Evolutionary conservation across 768 basidiomycete species (phyloP).

Genomic region (Agaricus subrufescens): DNA sequence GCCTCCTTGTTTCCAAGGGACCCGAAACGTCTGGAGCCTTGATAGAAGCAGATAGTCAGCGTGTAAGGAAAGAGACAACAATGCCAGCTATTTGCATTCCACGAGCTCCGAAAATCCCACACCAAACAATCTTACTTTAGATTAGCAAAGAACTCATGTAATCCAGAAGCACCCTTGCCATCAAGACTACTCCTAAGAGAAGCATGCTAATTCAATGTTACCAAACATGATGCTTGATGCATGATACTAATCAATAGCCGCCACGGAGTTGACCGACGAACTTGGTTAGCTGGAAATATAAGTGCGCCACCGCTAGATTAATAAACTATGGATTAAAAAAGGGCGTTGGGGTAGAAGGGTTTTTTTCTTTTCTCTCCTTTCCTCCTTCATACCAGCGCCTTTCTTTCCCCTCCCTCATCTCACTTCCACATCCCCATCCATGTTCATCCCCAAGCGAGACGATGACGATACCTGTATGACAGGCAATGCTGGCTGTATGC

Average conservation of each 20-base stretch:
- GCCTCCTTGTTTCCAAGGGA: conserved; percentile 96
- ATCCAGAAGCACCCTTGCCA: conserved; percentile 15
- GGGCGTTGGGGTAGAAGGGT: conserved; percentile 5
- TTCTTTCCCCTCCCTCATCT: neutral
- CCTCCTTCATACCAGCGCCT: neutral
- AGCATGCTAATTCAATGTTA: conserved; percentile 14
- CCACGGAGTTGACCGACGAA: conserved; percentile 19
- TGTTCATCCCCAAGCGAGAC: conserved; percentile 24
- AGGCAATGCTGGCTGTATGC: conserved; percentile 15
- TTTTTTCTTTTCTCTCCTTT: conserved; percentile 1
- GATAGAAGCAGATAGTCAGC: conserved; percentile 9
- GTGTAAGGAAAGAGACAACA: conserved; percentile 14
- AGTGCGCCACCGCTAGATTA: conserved; percentile 15
- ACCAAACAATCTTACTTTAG: conserved; percentile 14
- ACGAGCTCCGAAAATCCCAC: conserved; percentile 15
- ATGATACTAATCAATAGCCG: conserved; percentile 26
- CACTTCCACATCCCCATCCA: conserved; percentile 13
- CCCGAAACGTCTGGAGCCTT: conserved; percentile 91
- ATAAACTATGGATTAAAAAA: conserved; percentile 3
- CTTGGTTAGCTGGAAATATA: conserved; percentile 20
- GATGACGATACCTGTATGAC: conserved; percentile 20
- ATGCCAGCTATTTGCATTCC: conserved; percentile 7
- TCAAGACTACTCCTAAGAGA: conserved; percentile 27
- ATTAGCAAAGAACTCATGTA: conserved; percentile 16
- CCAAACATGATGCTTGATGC: conserved; percentile 9